Evolutionary conservation across 2,329 filamentous ascomycete genomes (phyloP).

Genomic region (Trichoderma harzianum): DNA sequence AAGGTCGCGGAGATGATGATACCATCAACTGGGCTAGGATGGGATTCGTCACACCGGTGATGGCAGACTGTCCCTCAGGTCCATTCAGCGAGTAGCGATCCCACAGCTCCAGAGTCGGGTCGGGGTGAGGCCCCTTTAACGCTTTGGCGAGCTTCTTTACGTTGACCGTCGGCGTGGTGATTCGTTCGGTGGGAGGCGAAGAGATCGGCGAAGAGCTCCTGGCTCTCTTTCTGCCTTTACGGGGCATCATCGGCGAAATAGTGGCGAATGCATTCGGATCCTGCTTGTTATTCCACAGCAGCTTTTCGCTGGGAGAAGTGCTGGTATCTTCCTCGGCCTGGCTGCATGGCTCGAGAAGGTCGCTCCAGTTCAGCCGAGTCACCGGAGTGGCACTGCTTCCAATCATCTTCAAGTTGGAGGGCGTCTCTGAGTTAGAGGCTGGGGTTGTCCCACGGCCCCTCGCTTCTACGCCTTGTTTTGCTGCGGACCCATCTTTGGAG

Average conservation of each 20-base stretch:
- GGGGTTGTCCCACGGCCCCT: not conserved
- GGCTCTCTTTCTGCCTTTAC: constrained; percentile 61
- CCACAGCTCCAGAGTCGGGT: constrained; percentile 74
- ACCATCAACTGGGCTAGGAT: constrained; percentile 63
- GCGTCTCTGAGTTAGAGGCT: not conserved
- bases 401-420: constrained; percentile 23
- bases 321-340: constrained; percentile 44
- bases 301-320: constrained; percentile 57
- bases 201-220: constrained; percentile 71
- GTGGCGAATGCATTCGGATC: constrained; percentile 39
- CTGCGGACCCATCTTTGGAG: constrained; percentile 20
- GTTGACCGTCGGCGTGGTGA: constrained; percentile 49
- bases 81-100: constrained; percentile 62
- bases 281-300: constrained; percentile 57
- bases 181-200: constrained; percentile 56
- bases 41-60: constrained; percentile 50
- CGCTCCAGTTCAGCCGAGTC: constrained; percentile 54
- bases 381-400: constrained; percentile 43
- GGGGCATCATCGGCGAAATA: constrained; percentile 48
- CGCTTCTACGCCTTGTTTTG: constrained; percentile 22
- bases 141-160: constrained; percentile 56
- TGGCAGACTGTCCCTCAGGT: constrained; percentile 41
- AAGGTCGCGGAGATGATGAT: constrained; percentile 66
- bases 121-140: constrained; percentile 64
- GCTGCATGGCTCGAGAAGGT: constrained; percentile 50